A percentile compares a stretch with the other conserved stretches of the same genome.
These are phyloP conservation scores for Aurantiochytrium sp. DNA, from an alignment of 108 stramenopile species.

Conservation along the genomic window DNA sequence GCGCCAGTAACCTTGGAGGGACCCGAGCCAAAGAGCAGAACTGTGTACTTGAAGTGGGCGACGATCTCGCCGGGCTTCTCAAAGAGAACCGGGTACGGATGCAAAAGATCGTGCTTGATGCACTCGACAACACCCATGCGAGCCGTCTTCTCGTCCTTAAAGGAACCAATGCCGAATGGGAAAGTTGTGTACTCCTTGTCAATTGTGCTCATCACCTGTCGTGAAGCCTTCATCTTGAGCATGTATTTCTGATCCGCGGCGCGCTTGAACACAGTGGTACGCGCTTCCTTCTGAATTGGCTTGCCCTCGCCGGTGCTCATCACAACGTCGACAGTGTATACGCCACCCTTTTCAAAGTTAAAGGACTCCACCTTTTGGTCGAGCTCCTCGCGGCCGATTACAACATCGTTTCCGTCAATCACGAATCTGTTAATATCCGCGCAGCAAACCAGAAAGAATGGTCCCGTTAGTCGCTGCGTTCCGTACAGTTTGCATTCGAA, in stretches of 20 bases:
- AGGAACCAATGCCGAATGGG: constrained; percentile 88
- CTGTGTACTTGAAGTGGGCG: constrained; percentile 95
- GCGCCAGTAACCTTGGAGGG: constrained; percentile 79
- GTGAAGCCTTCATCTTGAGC: constrained; percentile 91
- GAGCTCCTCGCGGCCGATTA: neutral
- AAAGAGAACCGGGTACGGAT: constrained; percentile 83
- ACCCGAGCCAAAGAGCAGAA: constrained; percentile 83
- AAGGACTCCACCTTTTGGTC: constrained; percentile 45
- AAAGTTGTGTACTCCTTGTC: constrained; percentile 90
- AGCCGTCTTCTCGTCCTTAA: constrained; percentile 84
- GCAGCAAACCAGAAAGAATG: neutral
- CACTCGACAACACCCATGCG: constrained; percentile 88
- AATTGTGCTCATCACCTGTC: constrained; percentile 70
- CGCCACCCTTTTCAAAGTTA: constrained; percentile 64
- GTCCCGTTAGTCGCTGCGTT: too few relatives aligned
- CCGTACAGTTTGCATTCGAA: too few relatives aligned
- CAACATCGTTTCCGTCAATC: constrained; percentile 81
- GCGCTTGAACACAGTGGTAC: constrained; percentile 96
- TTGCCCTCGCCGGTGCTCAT: constrained; percentile 95
- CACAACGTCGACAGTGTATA: constrained; percentile 93
- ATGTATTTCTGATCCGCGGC: constrained; percentile 83
- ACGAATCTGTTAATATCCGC: constrained; percentile 49
- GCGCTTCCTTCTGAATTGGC: constrained; percentile 66
- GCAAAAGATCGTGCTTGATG: constrained; percentile 77
- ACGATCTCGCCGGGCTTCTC: constrained; percentile 75